phyloP scores from a whole-genome alignment of 306 rosid species.

The Quercus parvula region DNA sequence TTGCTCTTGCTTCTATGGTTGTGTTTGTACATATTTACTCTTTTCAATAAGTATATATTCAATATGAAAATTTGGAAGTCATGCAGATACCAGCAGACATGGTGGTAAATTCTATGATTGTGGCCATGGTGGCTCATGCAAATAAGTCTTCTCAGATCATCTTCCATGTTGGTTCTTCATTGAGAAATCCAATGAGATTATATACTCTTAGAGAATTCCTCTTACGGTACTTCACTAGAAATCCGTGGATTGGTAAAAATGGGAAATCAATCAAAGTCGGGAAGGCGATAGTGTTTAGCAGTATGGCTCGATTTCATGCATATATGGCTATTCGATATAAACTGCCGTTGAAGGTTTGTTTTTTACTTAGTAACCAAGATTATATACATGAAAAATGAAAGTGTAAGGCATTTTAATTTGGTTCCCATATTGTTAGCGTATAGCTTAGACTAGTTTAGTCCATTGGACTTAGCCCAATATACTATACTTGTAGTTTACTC shows the following conservation, averaged over 20 bases:
- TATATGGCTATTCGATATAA: constrained; percentile 11
- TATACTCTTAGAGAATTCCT: not conserved
- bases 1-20: not conserved
- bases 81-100: constrained; percentile 50
- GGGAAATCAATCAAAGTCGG: constrained; percentile 25
- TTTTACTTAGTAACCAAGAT: too few relatives aligned
- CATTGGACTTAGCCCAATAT: too few relatives aligned
- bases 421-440: too few relatives aligned
- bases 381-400: too few relatives aligned
- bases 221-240: constrained; percentile 17
- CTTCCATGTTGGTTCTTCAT: constrained; percentile 40
- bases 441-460: too few relatives aligned
- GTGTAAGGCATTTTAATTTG: too few relatives aligned
- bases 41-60: too few relatives aligned
- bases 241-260: not conserved
- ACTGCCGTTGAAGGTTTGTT: constrained; percentile 33
- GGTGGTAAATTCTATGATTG: constrained; percentile 38
- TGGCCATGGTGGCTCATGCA: constrained; percentile 28
- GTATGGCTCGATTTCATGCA: constrained; percentile 19
- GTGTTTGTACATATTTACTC: not conserved
- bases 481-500: too few relatives aligned
- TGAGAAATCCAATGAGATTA: constrained; percentile 25
- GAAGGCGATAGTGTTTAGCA: not conserved
- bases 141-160: constrained; percentile 13
- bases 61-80: not conserved